Evolutionary conservation across 352 stramenopile genomes (phyloP).

Genomic region (Blastocystis hominis): DNA sequence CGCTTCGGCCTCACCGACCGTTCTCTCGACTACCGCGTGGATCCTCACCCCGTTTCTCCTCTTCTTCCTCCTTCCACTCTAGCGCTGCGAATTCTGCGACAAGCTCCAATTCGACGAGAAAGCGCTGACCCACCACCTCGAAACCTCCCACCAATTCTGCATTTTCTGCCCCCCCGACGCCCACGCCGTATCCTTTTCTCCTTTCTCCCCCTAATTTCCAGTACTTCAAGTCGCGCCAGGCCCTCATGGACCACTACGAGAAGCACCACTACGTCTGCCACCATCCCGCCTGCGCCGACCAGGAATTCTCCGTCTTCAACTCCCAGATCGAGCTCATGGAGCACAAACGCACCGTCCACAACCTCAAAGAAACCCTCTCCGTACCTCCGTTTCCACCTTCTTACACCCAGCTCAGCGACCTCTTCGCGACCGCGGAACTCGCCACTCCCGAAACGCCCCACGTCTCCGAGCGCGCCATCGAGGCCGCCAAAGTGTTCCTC

Average conservation of each 20-base stretch:
- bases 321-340: slow-evolving; percentile 21
- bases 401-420: not conserved
- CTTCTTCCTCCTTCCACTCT: not conserved
- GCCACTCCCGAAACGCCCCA: not conserved
- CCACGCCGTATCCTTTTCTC: not conserved
- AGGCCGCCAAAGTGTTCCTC: not conserved
- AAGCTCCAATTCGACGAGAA: slow-evolving; percentile 36
- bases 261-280: slow-evolving; percentile 8
- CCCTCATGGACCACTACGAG: not conserved
- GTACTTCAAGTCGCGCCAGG: not conserved
- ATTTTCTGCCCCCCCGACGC: slow-evolving; percentile 40
- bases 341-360: not conserved
- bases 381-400: not conserved
- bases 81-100: slow-evolving; percentile 17
- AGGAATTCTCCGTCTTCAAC: slow-evolving; percentile 15
- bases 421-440: not conserved
- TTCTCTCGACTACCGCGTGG: not conserved
- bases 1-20: not conserved
- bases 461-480: not conserved
- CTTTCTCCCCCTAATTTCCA: not conserved
- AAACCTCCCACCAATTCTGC: slow-evolving; percentile 10
- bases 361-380: not conserved
- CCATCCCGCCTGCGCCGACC: slow-evolving; percentile 15
- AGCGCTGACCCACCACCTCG: not conserved
- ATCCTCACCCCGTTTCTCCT: not conserved